These are phyloP conservation scores for Mycena amicta DNA, from an alignment of 768 basidiomycete genomes.

Conservation along the genomic window DNA sequence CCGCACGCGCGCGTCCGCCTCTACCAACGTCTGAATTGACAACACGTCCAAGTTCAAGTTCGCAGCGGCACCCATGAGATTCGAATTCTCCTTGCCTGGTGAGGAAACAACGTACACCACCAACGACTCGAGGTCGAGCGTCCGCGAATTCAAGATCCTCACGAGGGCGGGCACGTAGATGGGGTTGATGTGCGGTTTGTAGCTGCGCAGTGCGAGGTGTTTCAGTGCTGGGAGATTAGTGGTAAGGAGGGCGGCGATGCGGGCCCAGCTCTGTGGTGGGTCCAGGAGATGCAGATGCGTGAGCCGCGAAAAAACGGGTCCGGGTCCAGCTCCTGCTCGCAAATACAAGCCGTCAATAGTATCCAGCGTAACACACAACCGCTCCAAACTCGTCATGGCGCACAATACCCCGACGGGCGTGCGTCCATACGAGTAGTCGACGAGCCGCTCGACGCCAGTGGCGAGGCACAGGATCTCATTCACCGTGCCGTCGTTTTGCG, in stretches of 20 bases:
- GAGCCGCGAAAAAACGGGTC: conserved; percentile 1
- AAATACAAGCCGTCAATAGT: conserved; percentile 2
- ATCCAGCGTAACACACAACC: conserved; percentile 16
- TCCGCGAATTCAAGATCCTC: neutral
- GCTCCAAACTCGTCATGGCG: neutral
- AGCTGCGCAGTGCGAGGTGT: conserved; percentile 18
- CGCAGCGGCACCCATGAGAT: neutral
- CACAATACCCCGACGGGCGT: conserved; percentile 4
- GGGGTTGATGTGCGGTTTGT: conserved; percentile 4
- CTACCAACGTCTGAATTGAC: too few species aligned
- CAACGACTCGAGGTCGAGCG: conserved; percentile 2
- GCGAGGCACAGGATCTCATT: conserved; percentile 7
- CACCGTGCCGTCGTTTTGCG: conserved; percentile 10
- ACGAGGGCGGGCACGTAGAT: conserved; percentile 5
- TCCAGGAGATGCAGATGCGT: conserved; percentile 20
- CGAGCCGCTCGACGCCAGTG: conserved; percentile 11
- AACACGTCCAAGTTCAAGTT: neutral
- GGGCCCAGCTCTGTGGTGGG: conserved; percentile 11
- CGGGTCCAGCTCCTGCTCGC: neutral
- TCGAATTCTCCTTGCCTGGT: neutral
- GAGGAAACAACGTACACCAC: conserved; percentile 7
- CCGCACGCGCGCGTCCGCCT: neutral
- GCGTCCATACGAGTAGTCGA: conserved; percentile 16
- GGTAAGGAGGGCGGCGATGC: conserved; percentile 3
- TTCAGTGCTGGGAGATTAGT: conserved; percentile 11